Evolutionary conservation across 805 yeast species (phyloP).

Genomic region (Grigorovia jiainica): DNA sequence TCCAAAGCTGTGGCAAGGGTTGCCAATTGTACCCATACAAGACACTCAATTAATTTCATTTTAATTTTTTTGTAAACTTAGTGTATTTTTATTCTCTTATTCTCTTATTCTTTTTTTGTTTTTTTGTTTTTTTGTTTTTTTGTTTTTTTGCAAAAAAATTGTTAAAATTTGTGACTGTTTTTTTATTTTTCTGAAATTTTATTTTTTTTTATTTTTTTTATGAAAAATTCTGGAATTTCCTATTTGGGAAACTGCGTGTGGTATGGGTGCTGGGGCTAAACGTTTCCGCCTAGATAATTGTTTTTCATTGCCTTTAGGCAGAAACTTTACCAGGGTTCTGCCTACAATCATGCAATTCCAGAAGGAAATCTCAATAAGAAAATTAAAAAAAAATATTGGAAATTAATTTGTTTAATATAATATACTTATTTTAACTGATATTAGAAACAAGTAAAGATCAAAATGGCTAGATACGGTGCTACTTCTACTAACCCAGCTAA

Average conservation of each 20-base stretch:
- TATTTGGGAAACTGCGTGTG: background rate
- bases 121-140: background rate
- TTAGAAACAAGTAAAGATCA: slow-evolving; percentile 5
- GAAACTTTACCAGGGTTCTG: no score
- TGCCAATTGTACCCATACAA: background rate
- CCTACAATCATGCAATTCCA: background rate
- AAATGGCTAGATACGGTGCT: slow-evolving; percentile 99
- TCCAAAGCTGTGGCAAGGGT: slow-evolving; percentile 4
- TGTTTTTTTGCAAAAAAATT: background rate
- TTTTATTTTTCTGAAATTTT: background rate
- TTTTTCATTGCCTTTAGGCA: no score
- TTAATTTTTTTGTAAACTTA: no score
- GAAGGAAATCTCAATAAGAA: background rate
- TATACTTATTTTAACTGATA: background rate
- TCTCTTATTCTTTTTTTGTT: background rate
- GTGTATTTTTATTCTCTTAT: background rate
- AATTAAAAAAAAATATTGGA: background rate
- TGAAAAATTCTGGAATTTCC: background rate
- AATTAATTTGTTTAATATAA: background rate
- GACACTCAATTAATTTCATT: background rate
- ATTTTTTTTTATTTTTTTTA: background rate
- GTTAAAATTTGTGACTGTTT: background rate
- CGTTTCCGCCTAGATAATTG: background rate
- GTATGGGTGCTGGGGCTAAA: background rate
- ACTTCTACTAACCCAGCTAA: slow-evolving; percentile 98